Percentiles rank a stretch among this genome's conserved stretches.
These are phyloP conservation scores for Puccinia horiana DNA, from an alignment of 1,284 basidiomycete genomes.

Conservation along the genomic window DNA sequence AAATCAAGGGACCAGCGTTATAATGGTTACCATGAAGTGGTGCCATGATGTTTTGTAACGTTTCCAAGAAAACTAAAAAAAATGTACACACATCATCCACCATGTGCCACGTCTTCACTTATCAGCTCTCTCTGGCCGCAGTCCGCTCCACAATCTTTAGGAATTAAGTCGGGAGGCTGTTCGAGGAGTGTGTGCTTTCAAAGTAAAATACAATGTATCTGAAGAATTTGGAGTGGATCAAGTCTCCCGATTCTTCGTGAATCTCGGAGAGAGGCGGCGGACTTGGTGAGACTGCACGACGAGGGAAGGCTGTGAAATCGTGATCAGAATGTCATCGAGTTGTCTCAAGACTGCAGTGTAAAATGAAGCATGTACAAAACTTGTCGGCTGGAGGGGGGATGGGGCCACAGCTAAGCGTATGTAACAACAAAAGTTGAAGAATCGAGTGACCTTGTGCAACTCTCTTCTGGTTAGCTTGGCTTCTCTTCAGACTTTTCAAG, in stretches of 20 bases:
- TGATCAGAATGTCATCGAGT: too few species aligned
- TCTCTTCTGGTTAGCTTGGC: background rate
- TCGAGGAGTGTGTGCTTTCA: background rate
- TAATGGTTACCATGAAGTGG: too few species aligned
- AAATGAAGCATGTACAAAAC: too few species aligned
- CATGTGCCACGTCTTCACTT: background rate
- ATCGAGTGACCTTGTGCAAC: background rate
- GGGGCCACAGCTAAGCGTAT: too few species aligned
- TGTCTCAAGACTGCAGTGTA: background rate
- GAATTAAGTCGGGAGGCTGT: background rate
- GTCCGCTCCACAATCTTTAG: background rate
- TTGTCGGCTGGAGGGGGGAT: too few species aligned
- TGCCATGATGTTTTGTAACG: background rate
- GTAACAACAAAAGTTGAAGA: too few species aligned
- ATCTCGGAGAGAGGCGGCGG: background rate
- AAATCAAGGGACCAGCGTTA: too few species aligned
- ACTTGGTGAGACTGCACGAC: background rate
- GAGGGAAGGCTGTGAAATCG: background rate
- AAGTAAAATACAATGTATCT: too few species aligned
- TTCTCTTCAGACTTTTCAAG: background rate
- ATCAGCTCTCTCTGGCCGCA: background rate
- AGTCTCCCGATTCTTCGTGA: background rate
- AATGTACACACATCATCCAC: too few species aligned
- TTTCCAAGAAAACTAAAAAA: background rate
- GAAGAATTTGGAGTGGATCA: too few species aligned